Conservation (phyloP, 2,329 filamentous ascomycete species). For the Mariannaea elegans region DNA sequence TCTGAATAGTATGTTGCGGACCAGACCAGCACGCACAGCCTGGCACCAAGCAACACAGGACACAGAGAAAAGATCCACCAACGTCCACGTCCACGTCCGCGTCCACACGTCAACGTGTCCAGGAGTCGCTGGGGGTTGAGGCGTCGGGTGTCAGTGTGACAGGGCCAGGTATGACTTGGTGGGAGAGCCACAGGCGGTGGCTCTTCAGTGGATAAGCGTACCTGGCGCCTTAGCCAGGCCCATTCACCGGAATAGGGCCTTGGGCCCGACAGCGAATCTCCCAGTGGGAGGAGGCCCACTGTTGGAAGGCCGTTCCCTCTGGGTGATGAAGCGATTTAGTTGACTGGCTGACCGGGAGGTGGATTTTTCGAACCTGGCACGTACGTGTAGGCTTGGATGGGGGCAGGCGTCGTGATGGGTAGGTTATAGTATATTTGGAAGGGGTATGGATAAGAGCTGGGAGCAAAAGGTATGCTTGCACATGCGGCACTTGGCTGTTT, state of each 20-base stretch:
- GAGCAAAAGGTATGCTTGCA: too few species aligned
- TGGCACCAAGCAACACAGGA: neutral
- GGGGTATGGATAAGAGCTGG: constrained; percentile 8
- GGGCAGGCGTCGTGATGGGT: constrained; percentile 13
- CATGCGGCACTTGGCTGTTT: too few species aligned
- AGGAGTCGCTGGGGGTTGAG: constrained; percentile 2
- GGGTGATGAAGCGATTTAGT: constrained; percentile 22
- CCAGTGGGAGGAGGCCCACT: constrained; percentile 32
- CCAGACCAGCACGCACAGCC: constrained; percentile 11
- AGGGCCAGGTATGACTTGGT: constrained; percentile 5
- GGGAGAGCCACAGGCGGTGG: constrained; percentile 1
- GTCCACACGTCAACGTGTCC: constrained; percentile 13
- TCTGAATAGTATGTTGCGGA: too few species aligned
- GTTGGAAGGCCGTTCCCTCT: constrained; percentile 34
- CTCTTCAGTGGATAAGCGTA: constrained; percentile 6
- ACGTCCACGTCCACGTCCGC: constrained; percentile 22
- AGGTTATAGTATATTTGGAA: constrained; percentile 16
- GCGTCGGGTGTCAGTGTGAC: constrained; percentile 22
- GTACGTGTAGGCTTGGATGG: constrained; percentile 13
- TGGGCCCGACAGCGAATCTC: constrained; percentile 17
- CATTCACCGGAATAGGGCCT: neutral
- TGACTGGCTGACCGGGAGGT: constrained; percentile 26
- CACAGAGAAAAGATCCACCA: constrained; percentile 18
- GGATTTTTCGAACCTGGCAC: constrained; percentile 28
- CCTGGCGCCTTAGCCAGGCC: neutral